These are phyloP conservation scores for Pseudotulostoma volvatum DNA, from an alignment of 495 filamentous ascomycete species.

Conservation along the genomic window DNA sequence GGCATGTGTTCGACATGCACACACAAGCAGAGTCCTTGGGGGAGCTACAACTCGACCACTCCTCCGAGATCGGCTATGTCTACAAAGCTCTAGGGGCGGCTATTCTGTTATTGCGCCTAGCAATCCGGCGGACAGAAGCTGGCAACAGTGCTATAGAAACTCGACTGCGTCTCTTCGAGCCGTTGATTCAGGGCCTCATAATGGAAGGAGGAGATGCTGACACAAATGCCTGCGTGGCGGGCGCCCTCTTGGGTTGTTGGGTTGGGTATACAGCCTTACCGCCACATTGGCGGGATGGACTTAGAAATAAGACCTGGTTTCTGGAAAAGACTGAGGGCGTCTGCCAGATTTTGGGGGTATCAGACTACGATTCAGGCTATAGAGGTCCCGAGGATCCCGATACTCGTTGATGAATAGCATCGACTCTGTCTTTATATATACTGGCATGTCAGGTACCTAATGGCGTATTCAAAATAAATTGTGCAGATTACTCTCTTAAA, in stretches of 20 bases:
- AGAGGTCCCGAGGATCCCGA: not conserved
- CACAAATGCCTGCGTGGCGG: slow-evolving; percentile 33
- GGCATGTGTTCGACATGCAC: slow-evolving; percentile 11
- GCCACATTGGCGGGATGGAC: slow-evolving; percentile 25
- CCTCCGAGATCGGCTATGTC: slow-evolving; percentile 28
- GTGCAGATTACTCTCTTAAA: too few relatives aligned
- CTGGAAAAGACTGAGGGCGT: not conserved
- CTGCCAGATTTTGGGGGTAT: not conserved
- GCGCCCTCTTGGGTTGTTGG: slow-evolving; percentile 26
- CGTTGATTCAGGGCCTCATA: slow-evolving; percentile 25
- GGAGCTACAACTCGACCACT: slow-evolving; percentile 21
- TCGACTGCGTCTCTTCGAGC: slow-evolving; percentile 17
- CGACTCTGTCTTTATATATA: too few relatives aligned
- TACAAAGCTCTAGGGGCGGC: slow-evolving; percentile 31
- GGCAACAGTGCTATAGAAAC: slow-evolving; percentile 1
- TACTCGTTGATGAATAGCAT: too few relatives aligned
- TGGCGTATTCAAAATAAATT: too few relatives aligned
- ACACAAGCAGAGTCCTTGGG: slow-evolving; percentile 13
- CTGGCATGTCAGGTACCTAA: too few relatives aligned
- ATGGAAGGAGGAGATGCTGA: slow-evolving; percentile 34
- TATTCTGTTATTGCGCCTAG: slow-evolving; percentile 19
- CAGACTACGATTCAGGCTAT: not conserved
- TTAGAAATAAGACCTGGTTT: slow-evolving; percentile 11
- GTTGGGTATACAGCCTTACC: slow-evolving; percentile 24
- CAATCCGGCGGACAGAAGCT: slow-evolving; percentile 12